Evolutionary conservation across 352 stramenopile genomes (phyloP).

Genomic region (Phytophthora megakarya): DNA sequence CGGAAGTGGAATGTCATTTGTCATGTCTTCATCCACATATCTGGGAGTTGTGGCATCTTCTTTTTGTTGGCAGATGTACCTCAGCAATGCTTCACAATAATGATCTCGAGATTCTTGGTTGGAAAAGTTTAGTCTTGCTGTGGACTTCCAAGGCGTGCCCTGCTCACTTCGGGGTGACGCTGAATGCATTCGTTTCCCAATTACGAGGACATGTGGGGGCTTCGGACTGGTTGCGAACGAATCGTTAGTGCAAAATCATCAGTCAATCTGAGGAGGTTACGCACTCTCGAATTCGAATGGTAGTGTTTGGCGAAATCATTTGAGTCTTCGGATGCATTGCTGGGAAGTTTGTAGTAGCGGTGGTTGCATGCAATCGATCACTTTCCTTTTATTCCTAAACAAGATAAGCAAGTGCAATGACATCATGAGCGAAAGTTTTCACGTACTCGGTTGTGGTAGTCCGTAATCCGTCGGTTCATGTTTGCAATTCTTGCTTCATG

Average conservation of each 20-base stretch:
- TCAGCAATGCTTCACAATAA: slow-evolving; percentile 71
- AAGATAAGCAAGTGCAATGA: neutral
- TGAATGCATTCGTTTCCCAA: slow-evolving; percentile 36
- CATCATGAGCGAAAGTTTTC: neutral
- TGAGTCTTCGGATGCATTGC: slow-evolving; percentile 81
- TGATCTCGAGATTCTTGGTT: slow-evolving; percentile 60
- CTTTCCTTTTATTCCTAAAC: slow-evolving; percentile 47
- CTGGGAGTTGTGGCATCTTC: slow-evolving; percentile 35
- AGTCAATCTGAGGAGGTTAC: slow-evolving; percentile 8
- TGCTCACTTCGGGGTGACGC: slow-evolving; percentile 25
- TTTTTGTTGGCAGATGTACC: slow-evolving; percentile 77
- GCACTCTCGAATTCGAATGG: slow-evolving; percentile 76
- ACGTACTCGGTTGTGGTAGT: slow-evolving; percentile 73
- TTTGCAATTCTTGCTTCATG: slow-evolving; percentile 73
- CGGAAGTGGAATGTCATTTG: slow-evolving; percentile 36
- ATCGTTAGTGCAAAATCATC: neutral
- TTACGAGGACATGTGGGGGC: slow-evolving; percentile 59
- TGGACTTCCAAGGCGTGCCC: slow-evolving; percentile 40
- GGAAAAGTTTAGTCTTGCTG: slow-evolving; percentile 43
- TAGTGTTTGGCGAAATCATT: slow-evolving; percentile 59
- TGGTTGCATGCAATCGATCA: slow-evolving; percentile 64
- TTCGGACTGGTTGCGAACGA: slow-evolving; percentile 43
- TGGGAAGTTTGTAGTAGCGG: slow-evolving; percentile 75
- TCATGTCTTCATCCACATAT: neutral
- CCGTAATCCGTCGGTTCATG: slow-evolving; percentile 83